These are phyloP conservation scores for Phytophthora lateralis DNA, from an alignment of 352 stramenopile species.

Conservation along the genomic window DNA sequence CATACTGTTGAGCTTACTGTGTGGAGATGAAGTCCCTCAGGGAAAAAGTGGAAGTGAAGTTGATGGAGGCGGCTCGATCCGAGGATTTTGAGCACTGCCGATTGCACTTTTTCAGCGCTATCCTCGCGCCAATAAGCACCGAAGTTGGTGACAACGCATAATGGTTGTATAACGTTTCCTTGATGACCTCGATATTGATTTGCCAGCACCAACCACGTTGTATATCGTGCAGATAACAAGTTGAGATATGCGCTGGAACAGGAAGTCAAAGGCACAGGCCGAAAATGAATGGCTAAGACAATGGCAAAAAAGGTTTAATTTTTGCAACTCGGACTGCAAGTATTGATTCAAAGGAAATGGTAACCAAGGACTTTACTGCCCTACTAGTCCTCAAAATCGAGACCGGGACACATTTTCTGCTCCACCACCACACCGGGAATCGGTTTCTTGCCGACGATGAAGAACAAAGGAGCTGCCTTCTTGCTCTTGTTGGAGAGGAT, in stretches of 20 bases:
- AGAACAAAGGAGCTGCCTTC: constrained; percentile 25
- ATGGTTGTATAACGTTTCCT: constrained; percentile 18
- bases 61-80: background rate
- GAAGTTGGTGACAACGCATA: constrained; percentile 14
- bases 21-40: background rate
- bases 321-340: background rate
- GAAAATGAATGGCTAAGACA: background rate
- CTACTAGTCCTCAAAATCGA: constrained; percentile 27
- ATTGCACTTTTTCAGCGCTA: constrained; percentile 19
- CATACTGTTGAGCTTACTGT: constrained; percentile 1
- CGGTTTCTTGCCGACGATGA: constrained; percentile 38
- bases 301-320: background rate
- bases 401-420: constrained; percentile 30
- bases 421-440: constrained; percentile 28
- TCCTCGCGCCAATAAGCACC: constrained; percentile 14
- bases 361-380: background rate
- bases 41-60: background rate
- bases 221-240: background rate
- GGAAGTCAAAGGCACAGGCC: background rate
- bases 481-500: constrained; percentile 26
- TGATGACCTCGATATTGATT: constrained; percentile 3
- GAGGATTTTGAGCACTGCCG: background rate
- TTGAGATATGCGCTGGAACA: background rate
- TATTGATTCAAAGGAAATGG: constrained; percentile 1
- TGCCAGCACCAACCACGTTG: background rate